These are phyloP conservation scores for Umbelopsis ramanniana DNA, from an alignment of 192 early-diverging fungal species.

Conservation along the genomic window DNA sequence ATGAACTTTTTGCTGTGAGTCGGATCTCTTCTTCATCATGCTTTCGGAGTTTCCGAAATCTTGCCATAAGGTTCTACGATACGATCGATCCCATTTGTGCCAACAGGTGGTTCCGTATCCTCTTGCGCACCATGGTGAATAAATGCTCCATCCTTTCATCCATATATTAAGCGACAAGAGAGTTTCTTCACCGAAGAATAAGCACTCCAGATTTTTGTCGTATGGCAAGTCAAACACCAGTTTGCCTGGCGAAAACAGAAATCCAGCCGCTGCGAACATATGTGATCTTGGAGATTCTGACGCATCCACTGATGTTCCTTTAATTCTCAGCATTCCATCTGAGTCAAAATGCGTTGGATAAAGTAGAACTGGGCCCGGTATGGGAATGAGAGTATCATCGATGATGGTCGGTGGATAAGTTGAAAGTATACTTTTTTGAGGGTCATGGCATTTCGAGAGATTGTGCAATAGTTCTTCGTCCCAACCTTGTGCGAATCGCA, in stretches of 20 bases:
- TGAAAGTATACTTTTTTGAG: neutral
- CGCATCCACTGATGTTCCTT: neutral
- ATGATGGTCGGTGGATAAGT: neutral
- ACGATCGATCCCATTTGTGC: neutral
- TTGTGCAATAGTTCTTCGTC: neutral
- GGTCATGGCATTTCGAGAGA: neutral
- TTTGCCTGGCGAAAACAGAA: neutral
- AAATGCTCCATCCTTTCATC: neutral
- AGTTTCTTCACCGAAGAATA: neutral
- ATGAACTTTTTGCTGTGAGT: neutral
- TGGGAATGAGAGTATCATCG: neutral
- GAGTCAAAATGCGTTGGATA: neutral
- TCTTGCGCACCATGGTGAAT: neutral
- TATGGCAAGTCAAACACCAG: neutral
- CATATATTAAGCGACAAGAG: neutral
- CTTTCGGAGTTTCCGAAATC: neutral
- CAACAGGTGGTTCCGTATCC: neutral
- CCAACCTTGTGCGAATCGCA: neutral
- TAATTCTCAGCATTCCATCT: neutral
- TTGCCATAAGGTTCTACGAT: neutral
- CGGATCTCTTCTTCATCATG: neutral
- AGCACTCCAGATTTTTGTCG: neutral
- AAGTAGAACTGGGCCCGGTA: neutral
- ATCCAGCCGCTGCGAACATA: slow-evolving; percentile 4
- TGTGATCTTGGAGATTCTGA: neutral